phyloP scores from a whole-genome alignment of 2,329 filamentous ascomycete species.

The Colletotrichum tofieldiae region DNA sequence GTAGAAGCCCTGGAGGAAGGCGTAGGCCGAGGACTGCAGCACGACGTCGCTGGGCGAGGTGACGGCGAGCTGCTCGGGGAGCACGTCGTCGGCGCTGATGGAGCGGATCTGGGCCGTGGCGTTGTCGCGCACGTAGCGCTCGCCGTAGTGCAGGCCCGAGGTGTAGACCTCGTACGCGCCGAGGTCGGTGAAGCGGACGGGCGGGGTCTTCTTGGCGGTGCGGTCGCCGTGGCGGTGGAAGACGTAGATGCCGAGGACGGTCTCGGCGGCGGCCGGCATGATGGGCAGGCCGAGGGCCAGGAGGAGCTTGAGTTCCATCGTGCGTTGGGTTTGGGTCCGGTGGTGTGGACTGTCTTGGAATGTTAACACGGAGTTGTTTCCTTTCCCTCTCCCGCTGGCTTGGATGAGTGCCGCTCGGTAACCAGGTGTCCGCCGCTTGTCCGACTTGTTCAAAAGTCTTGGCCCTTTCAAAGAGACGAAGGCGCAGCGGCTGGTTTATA shows the following conservation, averaged over 20 bases:
- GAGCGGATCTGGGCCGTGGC: conserved; percentile 74
- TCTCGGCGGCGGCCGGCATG: conserved; percentile 69
- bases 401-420: not conserved
- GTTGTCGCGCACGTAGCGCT: conserved; percentile 78
- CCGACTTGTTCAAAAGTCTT: not conserved
- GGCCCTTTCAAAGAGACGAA: no score
- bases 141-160: conserved; percentile 82
- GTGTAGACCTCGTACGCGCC: conserved; percentile 83
- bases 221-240: conserved; percentile 94
- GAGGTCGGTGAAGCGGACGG: conserved; percentile 82
- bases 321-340: conserved; percentile 9
- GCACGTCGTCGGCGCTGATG: conserved; percentile 77
- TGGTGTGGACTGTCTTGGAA: conserved; percentile 2
- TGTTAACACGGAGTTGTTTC: not conserved
- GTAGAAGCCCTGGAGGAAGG: conserved; percentile 89
- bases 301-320: conserved; percentile 59
- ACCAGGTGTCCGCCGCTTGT: not conserved
- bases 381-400: not conserved
- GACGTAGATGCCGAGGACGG: conserved; percentile 85
- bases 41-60: conserved; percentile 83
- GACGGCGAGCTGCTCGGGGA: conserved; percentile 79
- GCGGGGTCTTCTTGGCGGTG: conserved; percentile 81
- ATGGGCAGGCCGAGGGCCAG: conserved; percentile 49
- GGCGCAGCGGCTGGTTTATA: not conserved
- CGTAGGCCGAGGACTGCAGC: conserved; percentile 83